Evolutionary conservation across 192 early-diverging fungal genomes (phyloP).

Genomic region (Umbelopsis sp.): DNA sequence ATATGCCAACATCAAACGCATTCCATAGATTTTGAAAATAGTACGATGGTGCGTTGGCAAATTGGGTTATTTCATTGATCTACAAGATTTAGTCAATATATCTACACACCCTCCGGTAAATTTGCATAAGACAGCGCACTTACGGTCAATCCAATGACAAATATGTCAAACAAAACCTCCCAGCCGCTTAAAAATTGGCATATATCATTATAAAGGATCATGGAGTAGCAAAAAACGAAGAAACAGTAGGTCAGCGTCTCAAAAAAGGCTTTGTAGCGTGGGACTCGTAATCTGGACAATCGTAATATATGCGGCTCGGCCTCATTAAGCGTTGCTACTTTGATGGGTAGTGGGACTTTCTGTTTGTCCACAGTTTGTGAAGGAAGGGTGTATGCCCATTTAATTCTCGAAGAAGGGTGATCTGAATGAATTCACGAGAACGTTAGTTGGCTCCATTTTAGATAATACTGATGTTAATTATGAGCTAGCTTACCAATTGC

Average conservation of each 20-base stretch:
- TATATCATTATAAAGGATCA: slow-evolving; percentile 37
- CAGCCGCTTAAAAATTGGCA: slow-evolving; percentile 26
- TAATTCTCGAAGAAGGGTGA: slow-evolving; percentile 17
- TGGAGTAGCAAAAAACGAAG: slow-evolving; percentile 43
- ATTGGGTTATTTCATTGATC: slow-evolving; percentile 44
- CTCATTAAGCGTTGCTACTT: slow-evolving; percentile 14
- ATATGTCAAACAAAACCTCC: slow-evolving; percentile 36
- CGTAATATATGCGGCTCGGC: slow-evolving; percentile 38
- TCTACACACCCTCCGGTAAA: too few species aligned
- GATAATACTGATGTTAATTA: neutral
- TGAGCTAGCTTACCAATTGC: slow-evolving; percentile 36
- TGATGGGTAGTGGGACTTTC: neutral
- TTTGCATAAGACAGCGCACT: neutral
- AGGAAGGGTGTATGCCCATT: slow-evolving; percentile 14
- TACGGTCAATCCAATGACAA: slow-evolving; percentile 17
- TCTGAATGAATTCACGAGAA: neutral
- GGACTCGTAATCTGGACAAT: slow-evolving; percentile 42
- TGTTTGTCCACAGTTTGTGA: slow-evolving; percentile 7
- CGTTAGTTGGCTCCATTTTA: neutral
- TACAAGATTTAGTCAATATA: neutral
- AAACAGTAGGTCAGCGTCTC: slow-evolving; percentile 38
- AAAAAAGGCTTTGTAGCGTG: slow-evolving; percentile 44
- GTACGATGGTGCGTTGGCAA: slow-evolving; percentile 40
- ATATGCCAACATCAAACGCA: slow-evolving; percentile 37
- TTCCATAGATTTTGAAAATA: slow-evolving; percentile 53